Conservation (phyloP, 148 eudicot genomes). For the Spergularia bocconei region DNA sequence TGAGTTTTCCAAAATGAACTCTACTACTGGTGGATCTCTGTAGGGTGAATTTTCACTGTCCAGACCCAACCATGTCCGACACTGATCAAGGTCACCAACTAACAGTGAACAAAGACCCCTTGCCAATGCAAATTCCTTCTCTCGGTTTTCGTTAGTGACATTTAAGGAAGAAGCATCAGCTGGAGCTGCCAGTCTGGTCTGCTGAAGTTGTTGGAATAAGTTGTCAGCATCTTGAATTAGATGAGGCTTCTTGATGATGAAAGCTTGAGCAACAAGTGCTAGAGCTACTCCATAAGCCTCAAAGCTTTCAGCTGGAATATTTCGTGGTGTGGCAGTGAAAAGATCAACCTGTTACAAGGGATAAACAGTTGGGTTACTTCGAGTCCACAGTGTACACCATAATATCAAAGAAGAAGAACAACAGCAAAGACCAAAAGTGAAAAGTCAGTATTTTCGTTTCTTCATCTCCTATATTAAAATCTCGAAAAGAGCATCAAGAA, state of each 20-base stretch:
- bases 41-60: conserved; percentile 72
- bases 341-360: conserved; percentile 66
- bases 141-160: conserved; percentile 44
- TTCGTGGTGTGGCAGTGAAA: conserved; percentile 79
- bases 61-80: conserved; percentile 91
- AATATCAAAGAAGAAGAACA: not conserved
- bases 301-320: conserved; percentile 91
- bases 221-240: conserved; percentile 89
- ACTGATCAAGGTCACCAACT: conserved; percentile 92
- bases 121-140: conserved; percentile 83
- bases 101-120: conserved; percentile 96
- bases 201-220: conserved; percentile 92
- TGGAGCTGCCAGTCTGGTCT: conserved; percentile 51
- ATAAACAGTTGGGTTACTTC: not conserved
- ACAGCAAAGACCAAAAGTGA: not conserved
- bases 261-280: conserved; percentile 93
- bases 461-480: not conserved
- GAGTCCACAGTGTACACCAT: not conserved
- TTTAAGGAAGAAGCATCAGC: conserved; percentile 45
- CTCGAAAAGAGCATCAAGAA: conserved; percentile 7
- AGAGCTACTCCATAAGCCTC: conserved; percentile 96
- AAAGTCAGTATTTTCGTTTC: not conserved
- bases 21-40: conserved; percentile 67
- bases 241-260: conserved; percentile 81
- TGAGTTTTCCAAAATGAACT: conserved; percentile 79